phyloP scores from a whole-genome alignment of 805 yeast genomes.

The Teunomyces lycoperdinae region DNA sequence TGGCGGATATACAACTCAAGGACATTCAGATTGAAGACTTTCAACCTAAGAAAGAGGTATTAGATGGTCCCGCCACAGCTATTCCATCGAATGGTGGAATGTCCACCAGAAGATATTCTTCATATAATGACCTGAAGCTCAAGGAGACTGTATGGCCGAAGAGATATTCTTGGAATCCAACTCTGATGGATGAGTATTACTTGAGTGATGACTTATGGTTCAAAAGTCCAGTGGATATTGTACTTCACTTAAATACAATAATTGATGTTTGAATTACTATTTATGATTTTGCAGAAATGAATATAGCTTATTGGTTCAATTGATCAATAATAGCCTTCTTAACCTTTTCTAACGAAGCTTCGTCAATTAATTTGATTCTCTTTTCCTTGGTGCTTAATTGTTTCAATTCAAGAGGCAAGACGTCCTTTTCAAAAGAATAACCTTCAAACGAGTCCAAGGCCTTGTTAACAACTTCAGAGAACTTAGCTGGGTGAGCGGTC shows the following conservation, averaged over 20 bases:
- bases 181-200: background rate
- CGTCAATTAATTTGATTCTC: constrained; percentile 68
- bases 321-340: constrained; percentile 75
- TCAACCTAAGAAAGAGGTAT: background rate
- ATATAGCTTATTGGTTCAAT: constrained; percentile 26
- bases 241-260: constrained; percentile 1
- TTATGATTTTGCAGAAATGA: background rate
- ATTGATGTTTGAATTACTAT: background rate
- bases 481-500: constrained; percentile 99
- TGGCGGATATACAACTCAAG: background rate
- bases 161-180: constrained; percentile 2
- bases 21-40: background rate
- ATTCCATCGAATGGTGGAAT: background rate
- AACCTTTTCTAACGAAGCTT: constrained; percentile 69
- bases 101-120: background rate
- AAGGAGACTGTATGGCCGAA: constrained; percentile 1
- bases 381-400: constrained; percentile 67
- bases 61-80: background rate
- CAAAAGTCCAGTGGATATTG: constrained; percentile 2
- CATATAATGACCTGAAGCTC: background rate
- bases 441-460: constrained; percentile 65
- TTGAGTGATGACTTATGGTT: constrained; percentile 1
- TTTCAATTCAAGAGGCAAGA: constrained; percentile 84
- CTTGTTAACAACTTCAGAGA: constrained; percentile 89
- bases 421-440: constrained; percentile 84